Percentiles rank a stretch among this genome's conserved stretches.
Evolutionary conservation across 2,329 filamentous ascomycete genomes (phyloP).

Genomic region (Lasiodiplodia citricola): DNA sequence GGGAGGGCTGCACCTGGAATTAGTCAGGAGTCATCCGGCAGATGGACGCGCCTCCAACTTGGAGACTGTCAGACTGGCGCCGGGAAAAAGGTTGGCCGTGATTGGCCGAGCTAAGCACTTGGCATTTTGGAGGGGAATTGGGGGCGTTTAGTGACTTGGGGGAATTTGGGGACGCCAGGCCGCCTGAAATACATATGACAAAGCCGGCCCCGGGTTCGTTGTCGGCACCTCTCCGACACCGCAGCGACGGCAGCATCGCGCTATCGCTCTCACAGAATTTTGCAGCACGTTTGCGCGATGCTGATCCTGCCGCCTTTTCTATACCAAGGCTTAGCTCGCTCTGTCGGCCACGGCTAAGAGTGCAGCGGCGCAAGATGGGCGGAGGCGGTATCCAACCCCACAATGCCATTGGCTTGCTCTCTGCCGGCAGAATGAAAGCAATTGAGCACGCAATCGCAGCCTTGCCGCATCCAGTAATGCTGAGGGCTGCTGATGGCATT

Average conservation of each 20-base stretch:
- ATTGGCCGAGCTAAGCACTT: background rate
- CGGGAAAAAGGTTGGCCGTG: background rate
- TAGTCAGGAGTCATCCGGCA: background rate
- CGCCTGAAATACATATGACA: background rate
- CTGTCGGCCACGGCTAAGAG: too few species aligned
- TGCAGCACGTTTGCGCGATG: constrained; percentile 12
- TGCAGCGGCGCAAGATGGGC: background rate
- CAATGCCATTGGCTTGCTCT: background rate
- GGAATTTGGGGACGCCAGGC: background rate
- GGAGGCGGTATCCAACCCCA: background rate
- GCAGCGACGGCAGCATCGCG: background rate
- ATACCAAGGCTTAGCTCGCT: constrained; percentile 16
- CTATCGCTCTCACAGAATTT: constrained; percentile 13
- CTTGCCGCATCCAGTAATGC: constrained; percentile 12
- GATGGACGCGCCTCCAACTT: background rate
- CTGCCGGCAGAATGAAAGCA: constrained; percentile 5
- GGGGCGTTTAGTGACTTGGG: background rate
- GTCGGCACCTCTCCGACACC: background rate
- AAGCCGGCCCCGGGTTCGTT: background rate
- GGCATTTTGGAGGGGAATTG: background rate
- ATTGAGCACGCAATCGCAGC: constrained; percentile 19
- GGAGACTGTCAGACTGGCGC: background rate
- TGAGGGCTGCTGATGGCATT: constrained; percentile 15
- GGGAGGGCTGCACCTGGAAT: background rate
- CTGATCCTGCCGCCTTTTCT: constrained; percentile 9